Evolutionary conservation across 345 rosid genomes (phyloP).

Genomic region (Geranium brycei): DNA sequence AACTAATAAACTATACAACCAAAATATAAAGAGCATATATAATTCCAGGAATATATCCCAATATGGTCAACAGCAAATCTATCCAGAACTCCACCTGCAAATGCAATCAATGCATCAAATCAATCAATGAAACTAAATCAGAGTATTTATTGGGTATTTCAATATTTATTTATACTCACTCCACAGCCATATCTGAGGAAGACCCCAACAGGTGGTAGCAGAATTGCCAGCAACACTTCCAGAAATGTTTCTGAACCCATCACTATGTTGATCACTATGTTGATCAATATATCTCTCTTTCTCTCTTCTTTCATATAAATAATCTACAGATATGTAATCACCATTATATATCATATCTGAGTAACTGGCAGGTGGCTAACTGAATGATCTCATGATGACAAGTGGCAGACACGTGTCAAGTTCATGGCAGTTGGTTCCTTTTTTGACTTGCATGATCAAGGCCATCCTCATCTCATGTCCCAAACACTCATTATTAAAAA

Average conservation of each 20-base stretch:
- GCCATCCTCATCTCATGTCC: too few species aligned
- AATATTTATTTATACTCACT: slow-evolving; percentile 22
- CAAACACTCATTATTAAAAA: too few species aligned
- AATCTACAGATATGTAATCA: too few species aligned
- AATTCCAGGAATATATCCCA: slow-evolving; percentile 81
- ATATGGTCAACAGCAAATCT: slow-evolving; percentile 51
- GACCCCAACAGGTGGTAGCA: slow-evolving; percentile 84
- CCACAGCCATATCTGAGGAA: slow-evolving; percentile 90
- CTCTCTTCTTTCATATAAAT: neutral
- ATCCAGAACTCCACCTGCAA: slow-evolving; percentile 85
- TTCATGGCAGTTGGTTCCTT: too few species aligned
- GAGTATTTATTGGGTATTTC: too few species aligned
- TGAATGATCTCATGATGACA: too few species aligned
- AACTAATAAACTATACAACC: slow-evolving; percentile 30
- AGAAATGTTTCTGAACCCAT: slow-evolving; percentile 78
- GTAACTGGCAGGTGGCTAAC: neutral
- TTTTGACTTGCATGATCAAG: too few species aligned
- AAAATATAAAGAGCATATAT: slow-evolving; percentile 75
- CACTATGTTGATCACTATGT: slow-evolving; percentile 4
- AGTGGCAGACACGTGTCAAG: too few species aligned
- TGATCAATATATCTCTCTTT: too few species aligned
- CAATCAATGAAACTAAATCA: neutral
- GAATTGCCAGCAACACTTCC: slow-evolving; percentile 73
- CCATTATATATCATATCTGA: neutral
- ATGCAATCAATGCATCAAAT: too few species aligned